These are phyloP conservation scores for Corchorus olitorius DNA, from an alignment of 345 rosid genomes.

Conservation along the genomic window DNA sequence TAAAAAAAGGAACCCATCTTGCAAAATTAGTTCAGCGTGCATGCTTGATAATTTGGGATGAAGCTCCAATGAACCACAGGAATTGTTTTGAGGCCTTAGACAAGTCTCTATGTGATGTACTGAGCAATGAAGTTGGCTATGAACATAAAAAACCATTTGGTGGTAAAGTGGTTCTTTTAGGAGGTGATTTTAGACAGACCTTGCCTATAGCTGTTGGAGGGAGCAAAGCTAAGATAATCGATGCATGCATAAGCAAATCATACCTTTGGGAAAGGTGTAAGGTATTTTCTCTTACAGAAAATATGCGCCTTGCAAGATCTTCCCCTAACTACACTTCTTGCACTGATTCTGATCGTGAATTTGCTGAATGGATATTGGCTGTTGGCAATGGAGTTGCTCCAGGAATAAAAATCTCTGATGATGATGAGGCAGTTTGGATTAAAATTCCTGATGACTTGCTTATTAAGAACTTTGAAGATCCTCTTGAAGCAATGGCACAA, in stretches of 20 bases:
- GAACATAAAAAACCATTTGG: not conserved
- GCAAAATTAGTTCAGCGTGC: not conserved
- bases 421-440: not conserved
- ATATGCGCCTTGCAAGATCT: not conserved
- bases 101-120: not conserved
- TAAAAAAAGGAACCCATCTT: not conserved
- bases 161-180: not conserved
- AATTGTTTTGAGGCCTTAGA: not conserved
- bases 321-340: not conserved
- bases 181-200: not conserved
- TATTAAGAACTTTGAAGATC: not conserved
- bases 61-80: slow-evolving; percentile 2
- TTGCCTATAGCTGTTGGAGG: not conserved
- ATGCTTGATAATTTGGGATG: not conserved
- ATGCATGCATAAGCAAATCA: not conserved
- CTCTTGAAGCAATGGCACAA: not conserved
- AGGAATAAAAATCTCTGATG: not conserved
- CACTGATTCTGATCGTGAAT: not conserved
- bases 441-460: not conserved
- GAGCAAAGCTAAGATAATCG: not conserved
- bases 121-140: not conserved
- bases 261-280: not conserved
- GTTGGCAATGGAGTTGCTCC: not conserved
- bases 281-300: not conserved
- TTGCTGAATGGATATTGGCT: not conserved